A percentile compares a stretch with the other conserved stretches of the same genome.
phyloP scores from a whole-genome alignment of 495 filamentous ascomycete genomes.

The Neurospora sp. region DNA sequence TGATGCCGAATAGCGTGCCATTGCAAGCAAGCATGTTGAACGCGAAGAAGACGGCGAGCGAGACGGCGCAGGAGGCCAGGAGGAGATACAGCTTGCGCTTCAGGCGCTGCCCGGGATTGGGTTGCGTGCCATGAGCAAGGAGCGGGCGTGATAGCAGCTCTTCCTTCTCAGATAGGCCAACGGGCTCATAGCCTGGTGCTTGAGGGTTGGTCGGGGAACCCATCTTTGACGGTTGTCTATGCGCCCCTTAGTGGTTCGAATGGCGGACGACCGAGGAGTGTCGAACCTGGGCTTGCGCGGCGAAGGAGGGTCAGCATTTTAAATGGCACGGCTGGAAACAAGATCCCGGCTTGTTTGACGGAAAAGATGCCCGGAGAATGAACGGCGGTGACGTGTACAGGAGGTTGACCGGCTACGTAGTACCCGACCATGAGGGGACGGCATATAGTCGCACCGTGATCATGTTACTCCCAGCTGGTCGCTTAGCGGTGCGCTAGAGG shows the following conservation, averaged over 20 bases:
- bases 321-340: background rate
- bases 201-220: background rate
- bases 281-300: background rate
- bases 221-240: background rate
- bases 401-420: background rate
- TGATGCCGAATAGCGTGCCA: constrained; percentile 5
- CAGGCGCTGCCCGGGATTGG: background rate
- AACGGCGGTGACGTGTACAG: background rate
- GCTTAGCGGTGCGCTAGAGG: background rate
- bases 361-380: background rate
- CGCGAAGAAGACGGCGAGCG: constrained; percentile 9
- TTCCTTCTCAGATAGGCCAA: constrained; percentile 4
- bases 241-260: background rate
- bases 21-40: constrained; percentile 8
- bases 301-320: background rate
- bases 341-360: background rate
- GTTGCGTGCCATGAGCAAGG: background rate
- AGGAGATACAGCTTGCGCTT: background rate
- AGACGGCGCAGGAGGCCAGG: constrained; percentile 2
- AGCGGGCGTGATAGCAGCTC: background rate
- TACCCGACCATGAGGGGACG: background rate
- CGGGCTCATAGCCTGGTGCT: constrained; percentile 4
- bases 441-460: background rate
- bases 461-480: background rate
- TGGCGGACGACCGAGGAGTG: background rate